phyloP scores from a whole-genome alignment of 768 basidiomycete species.

The Boletus rubroflammeus region DNA sequence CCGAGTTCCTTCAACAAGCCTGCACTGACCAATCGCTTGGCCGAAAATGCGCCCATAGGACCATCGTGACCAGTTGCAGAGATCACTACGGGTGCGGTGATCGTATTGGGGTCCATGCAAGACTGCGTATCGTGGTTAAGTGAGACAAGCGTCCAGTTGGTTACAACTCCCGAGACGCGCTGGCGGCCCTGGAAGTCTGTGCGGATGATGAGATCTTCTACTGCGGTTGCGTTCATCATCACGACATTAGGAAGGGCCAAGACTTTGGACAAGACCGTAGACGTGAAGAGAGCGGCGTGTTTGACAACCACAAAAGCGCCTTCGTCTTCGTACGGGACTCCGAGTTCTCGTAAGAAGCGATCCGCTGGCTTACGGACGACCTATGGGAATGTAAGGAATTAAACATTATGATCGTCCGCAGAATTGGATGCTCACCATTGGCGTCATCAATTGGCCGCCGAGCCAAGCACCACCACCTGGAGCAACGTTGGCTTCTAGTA shows the following conservation, averaged over 20 bases:
- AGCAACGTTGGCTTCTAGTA: conserved; percentile 76
- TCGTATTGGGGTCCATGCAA: conserved; percentile 76
- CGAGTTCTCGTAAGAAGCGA: conserved; percentile 63
- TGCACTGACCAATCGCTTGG: conserved; percentile 72
- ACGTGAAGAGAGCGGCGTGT: conserved; percentile 79
- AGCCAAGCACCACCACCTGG: conserved; percentile 79
- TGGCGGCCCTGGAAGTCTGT: conserved; percentile 42
- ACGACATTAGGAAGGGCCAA: conserved; percentile 69
- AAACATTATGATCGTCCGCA: not conserved
- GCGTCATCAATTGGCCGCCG: conserved; percentile 74
- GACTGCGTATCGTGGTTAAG: conserved; percentile 73
- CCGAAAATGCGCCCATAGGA: conserved; percentile 78
- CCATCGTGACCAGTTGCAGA: conserved; percentile 77
- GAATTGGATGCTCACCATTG: conserved; percentile 50
- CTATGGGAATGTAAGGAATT: conserved; percentile 31
- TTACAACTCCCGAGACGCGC: conserved; percentile 52
- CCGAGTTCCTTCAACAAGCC: conserved; percentile 73
- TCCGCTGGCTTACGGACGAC: conserved; percentile 77
- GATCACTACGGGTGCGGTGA: conserved; percentile 73
- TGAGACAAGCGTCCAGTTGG: conserved; percentile 50
- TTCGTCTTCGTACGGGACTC: conserved; percentile 75
- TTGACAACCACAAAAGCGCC: conserved; percentile 76
- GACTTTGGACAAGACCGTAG: conserved; percentile 68
- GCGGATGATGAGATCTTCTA: conserved; percentile 75
- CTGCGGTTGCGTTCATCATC: conserved; percentile 74